phyloP scores from a whole-genome alignment of 768 basidiomycete species.

The Crucibulum laeve region DNA sequence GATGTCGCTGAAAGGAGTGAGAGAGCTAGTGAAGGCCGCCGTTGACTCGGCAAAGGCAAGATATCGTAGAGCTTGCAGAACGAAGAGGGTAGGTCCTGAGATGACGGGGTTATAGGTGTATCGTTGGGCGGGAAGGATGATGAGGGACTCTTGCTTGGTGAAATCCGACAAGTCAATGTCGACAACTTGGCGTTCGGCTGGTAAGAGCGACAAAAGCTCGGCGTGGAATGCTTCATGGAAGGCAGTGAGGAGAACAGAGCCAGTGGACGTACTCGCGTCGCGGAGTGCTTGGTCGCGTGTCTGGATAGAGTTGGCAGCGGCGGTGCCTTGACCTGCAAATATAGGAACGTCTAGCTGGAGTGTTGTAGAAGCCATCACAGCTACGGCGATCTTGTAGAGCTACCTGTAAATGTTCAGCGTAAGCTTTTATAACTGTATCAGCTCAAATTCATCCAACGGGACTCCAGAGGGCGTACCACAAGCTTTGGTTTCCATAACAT shows the following conservation, averaged over 20 bases:
- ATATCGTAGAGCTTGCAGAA: conserved; percentile 50
- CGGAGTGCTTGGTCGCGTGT: conserved; percentile 32
- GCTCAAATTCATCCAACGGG: too few species aligned
- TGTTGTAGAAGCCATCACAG: too few species aligned
- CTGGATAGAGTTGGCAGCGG: conserved; percentile 22
- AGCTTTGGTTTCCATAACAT: too few species aligned
- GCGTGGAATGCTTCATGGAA: conserved; percentile 45
- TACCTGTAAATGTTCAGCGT: too few species aligned
- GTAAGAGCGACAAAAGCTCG: conserved; percentile 44
- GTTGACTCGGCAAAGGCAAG: conserved; percentile 34
- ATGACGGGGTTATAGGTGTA: conserved; percentile 44
- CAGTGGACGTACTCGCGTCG: conserved; percentile 37
- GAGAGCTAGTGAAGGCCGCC: conserved; percentile 4
- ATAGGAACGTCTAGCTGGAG: conserved; percentile 42
- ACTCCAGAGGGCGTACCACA: too few species aligned
- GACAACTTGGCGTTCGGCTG: conserved; percentile 23
- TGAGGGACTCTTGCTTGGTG: conserved; percentile 27
- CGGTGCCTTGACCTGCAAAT: conserved; percentile 55
- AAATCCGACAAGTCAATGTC: conserved; percentile 45
- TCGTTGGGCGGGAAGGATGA: conserved; percentile 25
- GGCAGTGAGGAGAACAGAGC: conserved; percentile 41
- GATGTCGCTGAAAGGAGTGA: conserved; percentile 20
- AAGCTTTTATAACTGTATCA: too few species aligned
- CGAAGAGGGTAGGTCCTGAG: conserved; percentile 42
- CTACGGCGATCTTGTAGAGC: too few species aligned